These are phyloP conservation scores for Thelonectria rubi DNA, from an alignment of 2,329 filamentous ascomycete genomes.

Conservation along the genomic window DNA sequence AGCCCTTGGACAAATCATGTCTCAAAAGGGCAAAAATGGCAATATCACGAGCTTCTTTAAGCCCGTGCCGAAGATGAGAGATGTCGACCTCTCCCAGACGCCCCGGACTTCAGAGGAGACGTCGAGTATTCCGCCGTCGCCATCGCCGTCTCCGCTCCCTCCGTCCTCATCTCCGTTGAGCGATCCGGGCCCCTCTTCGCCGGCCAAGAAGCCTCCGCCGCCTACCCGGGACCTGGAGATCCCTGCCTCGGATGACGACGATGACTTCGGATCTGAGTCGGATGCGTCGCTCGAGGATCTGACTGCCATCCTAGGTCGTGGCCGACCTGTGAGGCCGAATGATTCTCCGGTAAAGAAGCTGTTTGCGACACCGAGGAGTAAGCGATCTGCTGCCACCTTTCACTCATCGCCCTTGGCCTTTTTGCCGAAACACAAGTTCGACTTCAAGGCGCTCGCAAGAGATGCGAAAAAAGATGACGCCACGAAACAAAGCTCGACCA, in stretches of 20 bases:
- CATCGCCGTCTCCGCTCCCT: conserved; percentile 30
- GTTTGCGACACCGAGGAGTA: conserved; percentile 57
- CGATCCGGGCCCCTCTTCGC: conserved; percentile 41
- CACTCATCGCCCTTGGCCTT: conserved; percentile 60
- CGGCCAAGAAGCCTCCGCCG: conserved; percentile 31
- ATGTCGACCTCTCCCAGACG: conserved; percentile 15
- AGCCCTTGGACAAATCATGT: conserved; percentile 34
- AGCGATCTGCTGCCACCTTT: conserved; percentile 53
- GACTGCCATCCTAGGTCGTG: conserved; percentile 44
- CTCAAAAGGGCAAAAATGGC: conserved; percentile 42
- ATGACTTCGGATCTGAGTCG: conserved; percentile 61
- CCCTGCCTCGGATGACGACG: conserved; percentile 77
- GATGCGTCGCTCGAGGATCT: conserved; percentile 68
- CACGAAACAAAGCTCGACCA: conserved; percentile 63
- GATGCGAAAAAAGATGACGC: conserved; percentile 68
- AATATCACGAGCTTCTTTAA: conserved; percentile 53
- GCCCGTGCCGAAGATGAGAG: conserved; percentile 36
- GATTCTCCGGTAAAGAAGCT: conserved; percentile 32
- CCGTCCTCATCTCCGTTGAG: conserved; percentile 36
- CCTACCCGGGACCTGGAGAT: conserved; percentile 66
- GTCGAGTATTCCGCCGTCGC: conserved; percentile 16
- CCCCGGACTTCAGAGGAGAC: conserved; percentile 18
- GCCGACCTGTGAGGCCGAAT: conserved; percentile 35
- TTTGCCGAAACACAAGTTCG: conserved; percentile 68
- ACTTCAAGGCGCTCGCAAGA: conserved; percentile 68